Evolutionary conservation across 306 rosid species (phyloP).

Genomic region (Luffa acutangula): DNA sequence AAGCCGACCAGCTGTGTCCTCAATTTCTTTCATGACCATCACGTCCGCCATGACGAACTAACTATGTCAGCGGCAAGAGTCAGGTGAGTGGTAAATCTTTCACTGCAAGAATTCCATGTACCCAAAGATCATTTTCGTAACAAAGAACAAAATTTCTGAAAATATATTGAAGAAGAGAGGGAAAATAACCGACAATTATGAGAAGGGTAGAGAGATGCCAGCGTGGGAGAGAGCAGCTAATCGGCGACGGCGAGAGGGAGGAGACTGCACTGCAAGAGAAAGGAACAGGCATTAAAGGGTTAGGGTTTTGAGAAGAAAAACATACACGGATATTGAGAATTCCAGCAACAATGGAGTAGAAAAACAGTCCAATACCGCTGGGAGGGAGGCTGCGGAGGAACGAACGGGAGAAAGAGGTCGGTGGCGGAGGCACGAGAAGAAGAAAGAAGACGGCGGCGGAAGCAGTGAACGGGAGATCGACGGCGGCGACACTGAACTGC

Average conservation of each 20-base stretch:
- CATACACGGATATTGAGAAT: too few relatives aligned
- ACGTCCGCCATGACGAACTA: conserved; percentile 51
- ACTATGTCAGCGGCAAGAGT: background rate
- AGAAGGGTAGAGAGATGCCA: background rate
- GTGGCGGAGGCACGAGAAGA: too few relatives aligned
- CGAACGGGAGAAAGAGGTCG: too few relatives aligned
- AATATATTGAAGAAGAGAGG: background rate
- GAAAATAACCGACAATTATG: background rate
- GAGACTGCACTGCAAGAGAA: too few relatives aligned
- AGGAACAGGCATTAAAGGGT: too few relatives aligned
- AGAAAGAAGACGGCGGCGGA: too few relatives aligned
- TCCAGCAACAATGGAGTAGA: too few relatives aligned
- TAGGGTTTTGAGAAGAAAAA: too few relatives aligned
- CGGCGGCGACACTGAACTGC: too few relatives aligned
- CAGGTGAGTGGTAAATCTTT: background rate
- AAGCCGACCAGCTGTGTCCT: conserved; percentile 48
- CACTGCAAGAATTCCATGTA: background rate
- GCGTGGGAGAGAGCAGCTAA: background rate
- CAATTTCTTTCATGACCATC: conserved; percentile 47
- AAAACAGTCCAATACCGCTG: too few relatives aligned
- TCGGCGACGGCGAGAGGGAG: background rate
- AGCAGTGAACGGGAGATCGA: too few relatives aligned
- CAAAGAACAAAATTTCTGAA: background rate
- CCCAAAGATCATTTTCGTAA: background rate
- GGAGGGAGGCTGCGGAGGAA: too few relatives aligned